phyloP scores from a whole-genome alignment of 495 filamentous ascomycete genomes.

The Neurospora hispaniola region DNA sequence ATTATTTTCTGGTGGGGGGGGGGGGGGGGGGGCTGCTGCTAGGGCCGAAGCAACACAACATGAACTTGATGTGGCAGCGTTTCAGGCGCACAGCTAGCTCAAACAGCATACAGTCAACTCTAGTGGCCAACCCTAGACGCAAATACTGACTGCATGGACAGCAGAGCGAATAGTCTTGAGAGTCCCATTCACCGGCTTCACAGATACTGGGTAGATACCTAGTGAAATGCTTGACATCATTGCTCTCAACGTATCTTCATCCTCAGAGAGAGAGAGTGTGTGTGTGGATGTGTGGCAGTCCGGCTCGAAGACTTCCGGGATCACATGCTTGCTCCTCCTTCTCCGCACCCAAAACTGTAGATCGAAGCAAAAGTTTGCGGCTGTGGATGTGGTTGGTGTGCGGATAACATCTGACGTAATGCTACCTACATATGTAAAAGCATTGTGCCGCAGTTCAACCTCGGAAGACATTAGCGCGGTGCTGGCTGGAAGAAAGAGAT shows the following conservation, averaged over 20 bases:
- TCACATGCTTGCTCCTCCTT: neutral
- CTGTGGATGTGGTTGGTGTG: neutral
- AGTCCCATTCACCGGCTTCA: neutral
- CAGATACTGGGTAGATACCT: neutral
- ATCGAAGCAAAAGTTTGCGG: neutral
- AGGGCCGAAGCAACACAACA: neutral
- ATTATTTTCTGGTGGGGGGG: neutral
- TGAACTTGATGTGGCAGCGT: neutral
- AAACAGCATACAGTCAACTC: neutral
- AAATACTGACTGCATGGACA: neutral
- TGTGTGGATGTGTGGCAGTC: neutral
- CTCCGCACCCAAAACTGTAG: neutral
- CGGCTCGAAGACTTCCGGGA: neutral
- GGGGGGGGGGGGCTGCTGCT: neutral
- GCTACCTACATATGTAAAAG: neutral
- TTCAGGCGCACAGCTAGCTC: neutral
- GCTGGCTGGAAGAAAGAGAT: neutral
- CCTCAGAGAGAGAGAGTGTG: neutral
- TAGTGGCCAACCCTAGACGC: neutral
- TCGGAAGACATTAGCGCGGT: neutral
- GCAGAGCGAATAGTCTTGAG: neutral
- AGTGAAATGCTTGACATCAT: neutral
- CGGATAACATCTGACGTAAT: neutral
- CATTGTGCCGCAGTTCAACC: neutral
- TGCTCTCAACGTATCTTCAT: neutral